phyloP scores from a whole-genome alignment of 2,329 filamentous ascomycete species.

The Fusarium torulosum region DNA sequence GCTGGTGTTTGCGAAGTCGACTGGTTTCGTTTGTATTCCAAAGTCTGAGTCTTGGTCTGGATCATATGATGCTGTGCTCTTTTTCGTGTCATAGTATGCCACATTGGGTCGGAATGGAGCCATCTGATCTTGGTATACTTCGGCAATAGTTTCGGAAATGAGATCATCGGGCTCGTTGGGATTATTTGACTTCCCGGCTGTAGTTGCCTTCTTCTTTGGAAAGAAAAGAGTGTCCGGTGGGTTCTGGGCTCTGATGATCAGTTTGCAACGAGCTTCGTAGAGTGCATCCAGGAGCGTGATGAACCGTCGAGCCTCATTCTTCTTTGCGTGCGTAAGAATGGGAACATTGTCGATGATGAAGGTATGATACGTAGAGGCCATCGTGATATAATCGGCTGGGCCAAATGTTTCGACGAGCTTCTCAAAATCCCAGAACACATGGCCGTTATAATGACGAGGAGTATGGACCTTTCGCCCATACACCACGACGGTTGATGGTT shows the following conservation, averaged over 20 bases:
- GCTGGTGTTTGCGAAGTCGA: conserved; percentile 76
- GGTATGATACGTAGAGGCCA: conserved; percentile 84
- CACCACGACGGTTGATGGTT: conserved; percentile 59
- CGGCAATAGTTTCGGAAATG: conserved; percentile 62
- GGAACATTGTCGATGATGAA: conserved; percentile 80
- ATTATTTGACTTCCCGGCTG: conserved; percentile 9
- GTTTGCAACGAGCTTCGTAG: conserved; percentile 84
- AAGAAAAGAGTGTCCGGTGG: conserved; percentile 84
- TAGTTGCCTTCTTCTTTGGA: conserved; percentile 64
- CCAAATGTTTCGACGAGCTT: conserved; percentile 78
- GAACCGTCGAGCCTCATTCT: conserved; percentile 84
- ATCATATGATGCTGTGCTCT: conserved; percentile 63
- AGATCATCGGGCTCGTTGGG: conserved; percentile 53
- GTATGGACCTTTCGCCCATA: conserved; percentile 75
- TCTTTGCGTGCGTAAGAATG: conserved; percentile 73
- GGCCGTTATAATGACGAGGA: conserved; percentile 68
- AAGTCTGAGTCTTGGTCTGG: conserved; percentile 71
- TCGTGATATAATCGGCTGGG: conserved; percentile 84
- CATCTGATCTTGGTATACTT: conserved; percentile 82
- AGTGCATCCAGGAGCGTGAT: conserved; percentile 85
- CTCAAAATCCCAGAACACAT: conserved; percentile 74
- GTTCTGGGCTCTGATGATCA: conserved; percentile 75
- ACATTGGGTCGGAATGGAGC: conserved; percentile 85
- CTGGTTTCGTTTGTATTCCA: conserved; percentile 53
- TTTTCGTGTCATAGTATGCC: conserved; percentile 69